Percentiles rank a stretch among this genome's conserved stretches.
Evolutionary conservation across 78 protist species (phyloP).

Genomic region (Bigelowiella natans): DNA sequence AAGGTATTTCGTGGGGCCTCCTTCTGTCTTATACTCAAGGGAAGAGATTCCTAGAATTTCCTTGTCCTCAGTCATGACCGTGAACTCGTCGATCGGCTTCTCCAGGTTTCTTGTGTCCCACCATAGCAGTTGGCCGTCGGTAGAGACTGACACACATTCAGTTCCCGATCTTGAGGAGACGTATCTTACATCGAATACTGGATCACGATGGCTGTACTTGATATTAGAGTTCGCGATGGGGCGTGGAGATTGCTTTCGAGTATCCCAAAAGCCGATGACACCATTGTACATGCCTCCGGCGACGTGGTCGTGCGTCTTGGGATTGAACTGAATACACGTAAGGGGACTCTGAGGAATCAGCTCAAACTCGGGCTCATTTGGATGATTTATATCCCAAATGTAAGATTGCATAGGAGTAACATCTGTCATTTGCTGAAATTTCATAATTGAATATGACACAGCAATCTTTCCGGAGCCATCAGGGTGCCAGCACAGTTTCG

Average conservation of each 20-base stretch:
- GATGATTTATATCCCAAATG: slow-evolving; percentile 10
- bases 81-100: neutral
- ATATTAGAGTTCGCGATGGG: neutral
- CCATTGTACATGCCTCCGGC: slow-evolving; percentile 8
- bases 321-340: neutral
- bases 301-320: neutral
- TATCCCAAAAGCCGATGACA: slow-evolving; percentile 9
- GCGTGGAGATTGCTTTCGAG: neutral
- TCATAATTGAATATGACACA: neutral
- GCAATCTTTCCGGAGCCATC: slow-evolving; percentile 2
- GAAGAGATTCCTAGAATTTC: neutral
- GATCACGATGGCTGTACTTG: neutral
- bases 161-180: neutral
- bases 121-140: neutral
- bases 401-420: neutral
- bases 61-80: neutral
- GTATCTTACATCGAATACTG: neutral
- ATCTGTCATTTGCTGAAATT: slow-evolving; percentile 3
- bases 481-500: slow-evolving; percentile 2
- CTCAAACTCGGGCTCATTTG: neutral
- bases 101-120: neutral
- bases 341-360: neutral
- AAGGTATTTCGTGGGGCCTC: neutral
- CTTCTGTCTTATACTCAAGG: neutral
- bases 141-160: neutral